A percentile compares a stretch with the other conserved stretches of the same genome.
Conservation (phyloP, 1,284 basidiomycete species). For the Papiliotrema flavescens region DNA sequence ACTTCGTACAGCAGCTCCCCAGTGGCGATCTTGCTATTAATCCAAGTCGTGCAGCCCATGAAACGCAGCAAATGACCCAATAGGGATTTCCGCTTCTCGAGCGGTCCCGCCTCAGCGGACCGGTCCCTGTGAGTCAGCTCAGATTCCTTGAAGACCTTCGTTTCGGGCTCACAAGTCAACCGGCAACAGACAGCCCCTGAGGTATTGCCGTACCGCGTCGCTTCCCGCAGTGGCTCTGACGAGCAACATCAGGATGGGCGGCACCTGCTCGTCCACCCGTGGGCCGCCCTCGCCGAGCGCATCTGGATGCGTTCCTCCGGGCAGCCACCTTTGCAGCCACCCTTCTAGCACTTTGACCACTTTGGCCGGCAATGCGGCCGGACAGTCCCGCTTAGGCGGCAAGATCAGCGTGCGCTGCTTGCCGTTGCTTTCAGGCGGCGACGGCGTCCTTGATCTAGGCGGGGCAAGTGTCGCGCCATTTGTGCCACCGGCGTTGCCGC, state of each 20-base stretch:
- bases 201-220: constrained; percentile 55
- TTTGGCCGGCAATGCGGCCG: constrained; percentile 20
- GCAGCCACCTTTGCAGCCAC: constrained; percentile 27
- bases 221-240: constrained; percentile 65
- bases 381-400: constrained; percentile 7
- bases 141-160: neutral
- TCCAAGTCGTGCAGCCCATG: constrained; percentile 67
- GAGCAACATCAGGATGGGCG: constrained; percentile 70
- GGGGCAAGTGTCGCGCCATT: neutral
- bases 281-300: constrained; percentile 25
- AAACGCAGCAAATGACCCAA: constrained; percentile 77
- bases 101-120: constrained; percentile 53
- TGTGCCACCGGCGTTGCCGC: neutral
- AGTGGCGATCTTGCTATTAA: constrained; percentile 64
- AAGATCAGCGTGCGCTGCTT: neutral
- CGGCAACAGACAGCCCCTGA: constrained; percentile 68
- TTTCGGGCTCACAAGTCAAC: constrained; percentile 55
- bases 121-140: constrained; percentile 57
- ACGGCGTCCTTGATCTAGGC: neutral
- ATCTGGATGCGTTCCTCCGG: constrained; percentile 21
- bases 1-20: constrained; percentile 83
- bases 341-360: constrained; percentile 25
- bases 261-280: constrained; percentile 68
- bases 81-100: constrained; percentile 67
- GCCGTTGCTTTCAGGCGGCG: neutral